Evolutionary conservation across 148 eudicot genomes (phyloP).

Genomic region (Rhododendron ferrugineum): DNA sequence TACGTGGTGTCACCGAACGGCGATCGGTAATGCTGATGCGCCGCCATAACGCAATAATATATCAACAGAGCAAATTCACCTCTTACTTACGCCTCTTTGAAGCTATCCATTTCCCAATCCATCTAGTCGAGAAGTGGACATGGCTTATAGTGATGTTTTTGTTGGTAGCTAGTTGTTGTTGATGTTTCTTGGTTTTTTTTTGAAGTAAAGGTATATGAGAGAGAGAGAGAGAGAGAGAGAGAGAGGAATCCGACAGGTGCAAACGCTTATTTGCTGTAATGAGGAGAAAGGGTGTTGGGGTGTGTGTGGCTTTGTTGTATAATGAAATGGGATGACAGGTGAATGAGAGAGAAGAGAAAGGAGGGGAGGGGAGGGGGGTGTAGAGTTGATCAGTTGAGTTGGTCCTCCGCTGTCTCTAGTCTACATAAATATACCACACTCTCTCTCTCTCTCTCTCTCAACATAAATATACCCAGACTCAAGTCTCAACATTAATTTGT

Average conservation of each 20-base stretch:
- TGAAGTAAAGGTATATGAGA: slow-evolving; percentile 6
- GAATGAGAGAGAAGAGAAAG: slow-evolving; percentile 26
- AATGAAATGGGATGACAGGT: slow-evolving; percentile 61
- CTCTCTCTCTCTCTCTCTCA: slow-evolving; percentile 4
- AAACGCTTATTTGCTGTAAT: slow-evolving; percentile 58
- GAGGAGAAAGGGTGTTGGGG: slow-evolving; percentile 13
- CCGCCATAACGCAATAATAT: slow-evolving; percentile 19
- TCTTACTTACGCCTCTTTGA: neutral
- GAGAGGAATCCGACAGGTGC: slow-evolving; percentile 43
- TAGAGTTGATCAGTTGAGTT: slow-evolving; percentile 8
- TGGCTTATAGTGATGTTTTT: neutral
- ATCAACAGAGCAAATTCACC: neutral
- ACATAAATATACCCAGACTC: neutral
- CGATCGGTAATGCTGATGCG: slow-evolving; percentile 60
- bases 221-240: slow-evolving; percentile 19
- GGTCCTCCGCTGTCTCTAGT: slow-evolving; percentile 32
- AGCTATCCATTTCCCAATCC: neutral
- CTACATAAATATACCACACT: slow-evolving; percentile 31
- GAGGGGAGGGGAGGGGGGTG: neutral
- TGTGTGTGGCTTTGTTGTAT: slow-evolving; percentile 12
- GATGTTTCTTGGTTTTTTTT: slow-evolving; percentile 5
- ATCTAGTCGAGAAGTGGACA: slow-evolving; percentile 5
- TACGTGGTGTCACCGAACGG: slow-evolving; percentile 84
- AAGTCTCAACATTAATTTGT: neutral
- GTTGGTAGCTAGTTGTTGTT: neutral